Base-by-base conservation (phyloP, 306 rosid species). In the Morella rubra region DNA sequence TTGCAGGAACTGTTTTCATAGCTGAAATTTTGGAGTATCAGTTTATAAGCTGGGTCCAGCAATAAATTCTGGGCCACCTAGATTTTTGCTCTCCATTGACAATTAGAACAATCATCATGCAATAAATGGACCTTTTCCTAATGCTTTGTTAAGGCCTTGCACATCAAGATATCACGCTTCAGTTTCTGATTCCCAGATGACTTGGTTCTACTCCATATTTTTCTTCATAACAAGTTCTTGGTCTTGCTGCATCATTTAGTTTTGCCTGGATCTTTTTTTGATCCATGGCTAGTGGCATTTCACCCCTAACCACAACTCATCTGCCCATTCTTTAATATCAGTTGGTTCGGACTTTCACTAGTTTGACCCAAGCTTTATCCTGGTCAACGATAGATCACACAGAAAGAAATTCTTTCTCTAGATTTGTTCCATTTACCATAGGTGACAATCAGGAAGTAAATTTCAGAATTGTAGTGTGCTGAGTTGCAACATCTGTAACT, bases 201-300 rank as follows among this genome's bases (percentile, higher is more conserved):
- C 44, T 69, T 50, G 75, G 81, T 66, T 65, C 44, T 49, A 47
- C 64, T 16, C 6, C n/a, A n/a, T 32, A 16, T 51, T 67, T 54
- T 8, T 51, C 54, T 13, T 13, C 22, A 12, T 74, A 37, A 4
- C 16, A n/a, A 15, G 5, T 1, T 41, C 52, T 49, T 61, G 58
- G 20, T 51, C 67, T 73, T 70, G 66, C 65, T 59, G 22, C 42
- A 18, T 65, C 7, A n/a, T 41, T 65, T 40, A 65, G 8, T 42
- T 65, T 65, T 41, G 22, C 24, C 27, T 66, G 6, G 27, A 42
- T 9, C 46, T 18, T 65, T 49, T n/a, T 65, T 65, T 65, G 71
- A 42, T 65, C 50, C 8, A 20, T 58, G 8, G 24, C 1, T 32
- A 32, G 37, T 32, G 37, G 37, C 37, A 32, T 32, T 32, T 32